A percentile compares a stretch with the other conserved stretches of the same genome.
Evolutionary conservation across 2,329 filamentous ascomycete genomes (phyloP).

Genomic region (Botrytis medusae): DNA sequence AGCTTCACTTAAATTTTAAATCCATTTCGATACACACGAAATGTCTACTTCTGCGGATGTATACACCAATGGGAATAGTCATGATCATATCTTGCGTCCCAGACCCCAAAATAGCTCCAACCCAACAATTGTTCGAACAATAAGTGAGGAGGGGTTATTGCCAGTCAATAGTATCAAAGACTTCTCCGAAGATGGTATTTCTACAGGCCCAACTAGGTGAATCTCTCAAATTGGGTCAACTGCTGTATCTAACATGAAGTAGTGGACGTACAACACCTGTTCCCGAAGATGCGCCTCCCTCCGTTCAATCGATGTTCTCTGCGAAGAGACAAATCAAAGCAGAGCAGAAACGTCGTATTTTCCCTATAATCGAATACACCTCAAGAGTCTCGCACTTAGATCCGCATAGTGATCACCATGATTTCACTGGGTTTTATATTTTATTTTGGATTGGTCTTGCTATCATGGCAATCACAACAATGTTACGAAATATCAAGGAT

Average conservation of each 20-base stretch:
- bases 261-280: conserved; percentile 84
- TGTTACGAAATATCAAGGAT: conserved; percentile 89
- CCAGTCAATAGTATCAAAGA: conserved; percentile 25
- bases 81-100: conserved; percentile 39
- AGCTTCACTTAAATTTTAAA: neutral
- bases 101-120: conserved; percentile 35
- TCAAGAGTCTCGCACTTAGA: conserved; percentile 95
- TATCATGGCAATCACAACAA: conserved; percentile 96
- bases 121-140: conserved; percentile 32
- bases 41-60: conserved; percentile 39
- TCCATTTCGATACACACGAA: conserved; percentile 15
- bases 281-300: conserved; percentile 88
- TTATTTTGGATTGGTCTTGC: conserved; percentile 96
- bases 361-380: conserved; percentile 89
- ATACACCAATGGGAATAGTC: conserved; percentile 32
- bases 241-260: conserved; percentile 25
- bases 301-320: conserved; percentile 79
- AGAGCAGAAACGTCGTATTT: conserved; percentile 78
- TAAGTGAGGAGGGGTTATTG: conserved; percentile 33
- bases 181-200: conserved; percentile 28
- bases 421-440: conserved; percentile 97
- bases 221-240: neutral
- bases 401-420: conserved; percentile 82
- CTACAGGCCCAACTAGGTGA: conserved; percentile 25
- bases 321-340: conserved; percentile 81